phyloP scores from a whole-genome alignment of 2,329 filamentous ascomycete species.

The Madurella mycetomatis region DNA sequence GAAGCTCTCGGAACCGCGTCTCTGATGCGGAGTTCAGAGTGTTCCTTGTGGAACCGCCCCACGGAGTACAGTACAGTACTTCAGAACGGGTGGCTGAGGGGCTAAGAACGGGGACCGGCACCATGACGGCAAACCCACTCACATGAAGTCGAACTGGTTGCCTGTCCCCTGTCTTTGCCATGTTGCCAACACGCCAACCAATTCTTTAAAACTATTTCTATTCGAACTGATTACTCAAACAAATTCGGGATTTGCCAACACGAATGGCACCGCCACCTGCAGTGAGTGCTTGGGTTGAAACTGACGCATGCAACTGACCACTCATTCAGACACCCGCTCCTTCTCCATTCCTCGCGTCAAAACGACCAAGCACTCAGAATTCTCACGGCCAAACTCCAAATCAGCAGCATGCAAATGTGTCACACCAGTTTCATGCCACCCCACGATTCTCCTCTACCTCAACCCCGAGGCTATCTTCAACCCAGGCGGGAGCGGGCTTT shows the following conservation, averaged over 20 bases:
- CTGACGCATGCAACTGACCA: conserved; percentile 4
- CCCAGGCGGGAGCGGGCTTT: conserved; percentile 7
- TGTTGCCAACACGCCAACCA: too few species aligned
- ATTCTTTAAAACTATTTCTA: too few species aligned
- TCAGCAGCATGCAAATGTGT: conserved; percentile 10
- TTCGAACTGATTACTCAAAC: neutral
- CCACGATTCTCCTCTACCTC: conserved; percentile 24
- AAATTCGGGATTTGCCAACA: neutral
- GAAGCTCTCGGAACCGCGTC: too few species aligned
- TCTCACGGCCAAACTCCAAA: conserved; percentile 19
- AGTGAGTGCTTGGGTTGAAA: conserved; percentile 6
- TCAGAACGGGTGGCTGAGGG: too few species aligned
- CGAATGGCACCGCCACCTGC: conserved; percentile 15
- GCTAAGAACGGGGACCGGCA: too few species aligned
- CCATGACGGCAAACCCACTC: too few species aligned
- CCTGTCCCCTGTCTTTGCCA: too few species aligned
- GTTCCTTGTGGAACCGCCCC: too few species aligned
- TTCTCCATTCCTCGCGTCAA: conserved; percentile 27
- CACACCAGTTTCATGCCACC: conserved; percentile 24
- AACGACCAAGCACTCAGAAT: conserved; percentile 19
- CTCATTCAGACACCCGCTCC: conserved; percentile 25
- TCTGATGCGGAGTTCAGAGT: too few species aligned
- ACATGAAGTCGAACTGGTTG: too few species aligned
- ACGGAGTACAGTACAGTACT: too few species aligned
- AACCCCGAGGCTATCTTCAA: conserved; percentile 17